Conservation (phyloP, 305 asterid genomes). For the Lippia alba region DNA sequence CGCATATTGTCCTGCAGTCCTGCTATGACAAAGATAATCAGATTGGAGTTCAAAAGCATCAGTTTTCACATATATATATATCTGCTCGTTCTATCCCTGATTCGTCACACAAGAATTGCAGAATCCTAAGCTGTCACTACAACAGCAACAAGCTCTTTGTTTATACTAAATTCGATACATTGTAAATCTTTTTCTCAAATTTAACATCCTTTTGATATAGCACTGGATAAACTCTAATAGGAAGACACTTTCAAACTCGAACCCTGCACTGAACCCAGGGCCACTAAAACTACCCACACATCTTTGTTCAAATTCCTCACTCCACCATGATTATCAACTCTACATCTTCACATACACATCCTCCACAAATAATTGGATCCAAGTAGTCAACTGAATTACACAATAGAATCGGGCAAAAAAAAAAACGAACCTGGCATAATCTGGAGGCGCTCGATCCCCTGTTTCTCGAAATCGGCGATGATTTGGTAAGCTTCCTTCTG, state of each 20-base stretch:
- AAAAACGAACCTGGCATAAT: conserved; percentile 84
- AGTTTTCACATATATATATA: background rate
- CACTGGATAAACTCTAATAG: background rate
- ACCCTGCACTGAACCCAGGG: conserved; percentile 1
- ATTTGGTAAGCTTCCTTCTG: conserved; percentile 68
- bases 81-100: conserved; percentile 1
- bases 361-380: background rate
- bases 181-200: background rate
- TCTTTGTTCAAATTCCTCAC: conserved; percentile 2
- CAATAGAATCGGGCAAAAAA: conserved; percentile 9
- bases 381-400: background rate
- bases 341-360: conserved; percentile 1
- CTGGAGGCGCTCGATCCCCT: conserved; percentile 84
- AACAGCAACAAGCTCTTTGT: background rate
- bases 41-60: background rate
- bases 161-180: background rate
- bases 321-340: too few relatives aligned
- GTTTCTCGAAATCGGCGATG: conserved; percentile 80
- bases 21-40: background rate
- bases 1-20: background rate
- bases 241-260: background rate
- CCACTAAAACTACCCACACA: background rate
- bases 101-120: background rate
- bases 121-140: background rate
- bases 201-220: conserved; percentile 11